Percentiles rank a stretch among this genome's conserved stretches.
These are phyloP conservation scores for Mycena sp. DNA, from an alignment of 1,284 basidiomycete species.

Conservation along the genomic window DNA sequence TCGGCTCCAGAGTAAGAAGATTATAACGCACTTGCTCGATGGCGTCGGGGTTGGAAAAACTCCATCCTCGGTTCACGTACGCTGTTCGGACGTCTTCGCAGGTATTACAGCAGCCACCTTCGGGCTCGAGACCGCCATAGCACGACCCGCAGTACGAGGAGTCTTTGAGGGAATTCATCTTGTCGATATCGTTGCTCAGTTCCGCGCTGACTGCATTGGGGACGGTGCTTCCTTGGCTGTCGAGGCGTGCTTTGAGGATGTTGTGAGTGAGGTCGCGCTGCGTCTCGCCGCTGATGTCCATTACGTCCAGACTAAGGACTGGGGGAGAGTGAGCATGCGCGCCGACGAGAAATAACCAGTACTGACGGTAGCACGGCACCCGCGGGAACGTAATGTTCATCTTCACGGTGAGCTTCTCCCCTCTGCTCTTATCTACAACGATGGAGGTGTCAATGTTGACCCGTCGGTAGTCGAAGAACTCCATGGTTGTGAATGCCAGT, in stretches of 20 bases:
- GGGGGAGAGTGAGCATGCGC: slow-evolving; percentile 5
- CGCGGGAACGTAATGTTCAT: slow-evolving; percentile 96
- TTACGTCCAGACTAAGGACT: slow-evolving; percentile 96
- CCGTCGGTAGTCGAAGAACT: slow-evolving; percentile 95
- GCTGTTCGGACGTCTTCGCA: slow-evolving; percentile 95
- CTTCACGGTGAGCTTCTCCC: slow-evolving; percentile 92
- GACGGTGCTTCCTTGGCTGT: slow-evolving; percentile 68
- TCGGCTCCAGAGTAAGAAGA: background rate
- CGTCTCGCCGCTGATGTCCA: slow-evolving; percentile 98
- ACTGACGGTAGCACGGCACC: slow-evolving; percentile 96
- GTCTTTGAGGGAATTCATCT: slow-evolving; percentile 70
- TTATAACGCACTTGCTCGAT: slow-evolving; percentile 87
- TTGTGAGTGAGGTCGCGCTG: slow-evolving; percentile 93
- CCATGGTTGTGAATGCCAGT: slow-evolving; percentile 89
- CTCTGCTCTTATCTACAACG: slow-evolving; percentile 92
- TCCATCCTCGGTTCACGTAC: slow-evolving; percentile 95
- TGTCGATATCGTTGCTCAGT: slow-evolving; percentile 87
- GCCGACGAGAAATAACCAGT: slow-evolving; percentile 4
- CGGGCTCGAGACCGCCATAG: slow-evolving; percentile 89
- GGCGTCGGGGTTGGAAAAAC: slow-evolving; percentile 89
- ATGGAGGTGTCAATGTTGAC: slow-evolving; percentile 90
- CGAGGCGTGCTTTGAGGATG: slow-evolving; percentile 85
- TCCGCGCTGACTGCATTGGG: slow-evolving; percentile 67
- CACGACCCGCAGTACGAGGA: slow-evolving; percentile 94
- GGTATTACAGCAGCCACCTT: slow-evolving; percentile 91